Base-by-base conservation (phyloP, 257 asterid species). In the Fraxinus excelsior region DNA sequence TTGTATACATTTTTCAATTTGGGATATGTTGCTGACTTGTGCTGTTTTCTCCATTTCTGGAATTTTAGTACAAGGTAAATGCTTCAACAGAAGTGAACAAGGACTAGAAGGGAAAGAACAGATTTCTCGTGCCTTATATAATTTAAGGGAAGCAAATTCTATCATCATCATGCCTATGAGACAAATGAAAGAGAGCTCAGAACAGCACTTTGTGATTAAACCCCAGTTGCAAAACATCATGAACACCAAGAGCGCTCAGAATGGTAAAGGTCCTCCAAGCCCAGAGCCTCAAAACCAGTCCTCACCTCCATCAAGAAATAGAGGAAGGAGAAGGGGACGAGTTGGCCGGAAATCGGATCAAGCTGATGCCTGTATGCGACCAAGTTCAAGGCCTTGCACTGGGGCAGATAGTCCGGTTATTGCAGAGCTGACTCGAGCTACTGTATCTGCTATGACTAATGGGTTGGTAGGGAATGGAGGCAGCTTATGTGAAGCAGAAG, bases 311-410 rank as follows among this genome's bases (percentile, higher is more conserved):
- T 82, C 95, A n/a, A 91, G 84, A 82, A 89, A 77, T 77, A 86
- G 90, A 79, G 96, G 98, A 26, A 82, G 98, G 66, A 87, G 99
- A 78, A 85, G 97, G 82, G 89, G 97, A 28, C 81, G 97, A 78
- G 96, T 93, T 1, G 96, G 96, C 75, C 85, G 96, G 70, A 93
- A 93, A 86, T 88, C 88, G n/a, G 98, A 93, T 85, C 98, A 90
- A 78, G 85, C 83, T 18, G 99, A 95, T 1, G 83, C 74, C 76
- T 87, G 86, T 84, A 91, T 91, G 97, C 80, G 91, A 72, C 98
- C 97, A 9, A 90, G 96, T 38, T 92, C 98, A 16, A 78, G 97
- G 86, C 98, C 99, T 75, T 95, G 98, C 87, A 93, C 96, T 3
- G 89, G 85, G 0, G 88, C 88, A 1, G 79, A 86, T 77, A 88